These are phyloP conservation scores for Aspergillus cejpii DNA, from an alignment of 2,329 filamentous ascomycete species.

Conservation along the genomic window DNA sequence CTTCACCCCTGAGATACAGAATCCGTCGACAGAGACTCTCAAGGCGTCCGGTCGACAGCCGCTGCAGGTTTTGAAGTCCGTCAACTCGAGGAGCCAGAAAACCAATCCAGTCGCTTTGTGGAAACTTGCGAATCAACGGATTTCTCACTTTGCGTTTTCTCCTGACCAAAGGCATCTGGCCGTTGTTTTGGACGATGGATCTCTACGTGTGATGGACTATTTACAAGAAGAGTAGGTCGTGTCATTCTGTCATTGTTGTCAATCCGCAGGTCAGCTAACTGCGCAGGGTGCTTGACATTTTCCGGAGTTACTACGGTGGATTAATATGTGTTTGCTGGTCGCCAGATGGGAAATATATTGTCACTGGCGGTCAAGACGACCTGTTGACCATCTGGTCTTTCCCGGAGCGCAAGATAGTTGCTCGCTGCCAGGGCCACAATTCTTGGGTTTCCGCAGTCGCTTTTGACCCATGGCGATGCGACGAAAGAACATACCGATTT, in stretches of 20 bases:
- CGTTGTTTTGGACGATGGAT: conserved; percentile 85
- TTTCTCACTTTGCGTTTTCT: conserved; percentile 88
- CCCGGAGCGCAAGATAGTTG: conserved; percentile 73
- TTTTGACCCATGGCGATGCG: conserved; percentile 95
- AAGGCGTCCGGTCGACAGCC: conserved; percentile 26
- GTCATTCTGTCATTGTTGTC: neutral
- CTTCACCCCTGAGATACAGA: conserved; percentile 60
- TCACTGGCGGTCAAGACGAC: conserved; percentile 94
- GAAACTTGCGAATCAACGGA: conserved; percentile 84
- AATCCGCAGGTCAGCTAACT: conserved; percentile 9
- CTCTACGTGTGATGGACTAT: conserved; percentile 84
- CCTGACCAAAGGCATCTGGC: conserved; percentile 82
- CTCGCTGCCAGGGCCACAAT: conserved; percentile 88
- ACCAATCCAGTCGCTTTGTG: conserved; percentile 85
- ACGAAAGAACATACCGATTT: conserved; percentile 90
- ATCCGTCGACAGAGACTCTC: conserved; percentile 25
- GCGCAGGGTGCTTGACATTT: conserved; percentile 71
- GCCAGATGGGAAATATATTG: conserved; percentile 88
- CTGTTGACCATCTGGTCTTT: conserved; percentile 93
- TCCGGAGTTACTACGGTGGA: conserved; percentile 87
- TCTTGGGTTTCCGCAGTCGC: conserved; percentile 92
- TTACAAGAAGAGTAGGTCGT: conserved; percentile 70
- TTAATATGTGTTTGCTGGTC: conserved; percentile 95
- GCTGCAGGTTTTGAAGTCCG: conserved; percentile 78
- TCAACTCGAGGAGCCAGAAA: conserved; percentile 90